phyloP scores from a whole-genome alignment of 2,329 filamentous ascomycete genomes.

The Colletotrichum tofieldiae region DNA sequence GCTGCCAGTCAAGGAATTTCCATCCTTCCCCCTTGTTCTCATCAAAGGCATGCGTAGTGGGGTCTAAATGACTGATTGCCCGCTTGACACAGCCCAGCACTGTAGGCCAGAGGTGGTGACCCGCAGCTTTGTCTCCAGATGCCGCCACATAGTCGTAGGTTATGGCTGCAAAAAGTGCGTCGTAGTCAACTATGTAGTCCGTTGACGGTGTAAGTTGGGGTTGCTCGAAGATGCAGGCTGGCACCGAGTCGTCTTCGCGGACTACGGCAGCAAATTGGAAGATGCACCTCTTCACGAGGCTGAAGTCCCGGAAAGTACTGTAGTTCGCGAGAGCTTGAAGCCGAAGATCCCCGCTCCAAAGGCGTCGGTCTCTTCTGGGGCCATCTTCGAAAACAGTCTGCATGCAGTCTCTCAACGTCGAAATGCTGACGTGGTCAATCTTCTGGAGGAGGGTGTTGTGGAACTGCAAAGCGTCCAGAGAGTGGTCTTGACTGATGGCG shows the following conservation, averaged over 20 bases:
- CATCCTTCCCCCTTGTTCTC: slow-evolving; percentile 43
- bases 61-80: slow-evolving; percentile 47
- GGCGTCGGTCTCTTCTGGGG: slow-evolving; percentile 53
- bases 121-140: slow-evolving; percentile 50
- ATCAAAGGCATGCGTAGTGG: slow-evolving; percentile 45
- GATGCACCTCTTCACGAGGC: slow-evolving; percentile 54
- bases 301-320: slow-evolving; percentile 53
- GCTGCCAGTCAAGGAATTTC: slow-evolving; percentile 54
- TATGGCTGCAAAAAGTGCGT: slow-evolving; percentile 52
- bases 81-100: slow-evolving; percentile 50
- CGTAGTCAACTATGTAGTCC: slow-evolving; percentile 57
- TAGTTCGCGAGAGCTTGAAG: slow-evolving; percentile 56
- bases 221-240: slow-evolving; percentile 54
- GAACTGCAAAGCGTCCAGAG: slow-evolving; percentile 43
- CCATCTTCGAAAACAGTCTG: slow-evolving; percentile 58
- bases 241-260: slow-evolving; percentile 51
- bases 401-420: slow-evolving; percentile 57
- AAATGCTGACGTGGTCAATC: slow-evolving; percentile 51
- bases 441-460: slow-evolving; percentile 45
- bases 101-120: slow-evolving; percentile 50
- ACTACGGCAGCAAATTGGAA: slow-evolving; percentile 54
- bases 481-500: slow-evolving; percentile 45
- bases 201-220: slow-evolving; percentile 49
- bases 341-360: slow-evolving; percentile 56
- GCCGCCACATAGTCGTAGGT: slow-evolving; percentile 52